phyloP scores from a whole-genome alignment of 1,284 basidiomycete genomes.

The Lignosus rhinocerotis region DNA sequence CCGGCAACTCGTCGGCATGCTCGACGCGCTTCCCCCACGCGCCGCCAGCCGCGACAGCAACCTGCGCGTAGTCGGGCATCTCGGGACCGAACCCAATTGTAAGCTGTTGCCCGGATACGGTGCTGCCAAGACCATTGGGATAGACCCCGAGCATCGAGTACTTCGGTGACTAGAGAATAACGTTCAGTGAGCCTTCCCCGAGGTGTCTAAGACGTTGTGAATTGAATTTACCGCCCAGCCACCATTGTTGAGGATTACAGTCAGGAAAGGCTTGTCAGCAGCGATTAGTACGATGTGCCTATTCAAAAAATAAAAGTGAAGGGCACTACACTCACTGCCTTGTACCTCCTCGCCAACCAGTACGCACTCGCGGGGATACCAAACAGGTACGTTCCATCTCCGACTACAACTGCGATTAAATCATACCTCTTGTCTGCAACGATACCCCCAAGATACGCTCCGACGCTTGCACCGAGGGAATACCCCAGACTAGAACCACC shows the following conservation, averaged over 20 bases:
- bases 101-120: conserved; percentile 47
- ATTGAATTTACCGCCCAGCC: conserved; percentile 56
- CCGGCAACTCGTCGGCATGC: conserved; percentile 39
- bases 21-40: conserved; percentile 58
- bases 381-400: conserved; percentile 71
- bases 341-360: conserved; percentile 70
- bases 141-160: conserved; percentile 66
- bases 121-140: conserved; percentile 56
- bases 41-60: conserved; percentile 66
- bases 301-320: background rate
- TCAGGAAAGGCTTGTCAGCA: conserved; percentile 60
- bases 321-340: conserved; percentile 47
- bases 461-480: conserved; percentile 64
- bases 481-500: conserved; percentile 67
- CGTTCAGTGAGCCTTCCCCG: background rate
- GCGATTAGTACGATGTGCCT: background rate
- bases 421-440: conserved; percentile 41
- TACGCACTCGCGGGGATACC: conserved; percentile 63
- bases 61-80: conserved; percentile 60
- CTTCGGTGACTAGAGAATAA: conserved; percentile 49
- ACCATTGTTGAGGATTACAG: conserved; percentile 70
- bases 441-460: conserved; percentile 50
- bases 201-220: conserved; percentile 7
- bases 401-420: conserved; percentile 57
- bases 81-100: conserved; percentile 66